Evolutionary conservation across 2,329 filamentous ascomycete species (phyloP).

Genomic region (Sporothrix protearum): DNA sequence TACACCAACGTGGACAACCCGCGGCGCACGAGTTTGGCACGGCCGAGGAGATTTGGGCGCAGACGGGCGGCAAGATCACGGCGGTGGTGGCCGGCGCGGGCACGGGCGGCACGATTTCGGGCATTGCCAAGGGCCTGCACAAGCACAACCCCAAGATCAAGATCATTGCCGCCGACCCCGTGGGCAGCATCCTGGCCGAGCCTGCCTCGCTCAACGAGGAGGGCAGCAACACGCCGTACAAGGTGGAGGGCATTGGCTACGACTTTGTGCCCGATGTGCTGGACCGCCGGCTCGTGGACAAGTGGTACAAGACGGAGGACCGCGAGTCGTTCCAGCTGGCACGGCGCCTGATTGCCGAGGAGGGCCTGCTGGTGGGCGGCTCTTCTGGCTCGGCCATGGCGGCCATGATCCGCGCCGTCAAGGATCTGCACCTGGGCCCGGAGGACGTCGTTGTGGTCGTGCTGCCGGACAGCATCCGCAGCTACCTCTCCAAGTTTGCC

Average conservation of each 20-base stretch:
- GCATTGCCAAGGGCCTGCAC: constrained; percentile 75
- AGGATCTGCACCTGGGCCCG: constrained; percentile 72
- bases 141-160: constrained; percentile 86
- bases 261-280: constrained; percentile 97
- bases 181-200: constrained; percentile 84
- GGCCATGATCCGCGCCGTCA: constrained; percentile 71
- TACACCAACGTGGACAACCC: constrained; percentile 92
- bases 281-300: constrained; percentile 73
- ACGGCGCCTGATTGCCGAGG: constrained; percentile 86
- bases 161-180: constrained; percentile 86
- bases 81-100: constrained; percentile 88
- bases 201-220: constrained; percentile 77
- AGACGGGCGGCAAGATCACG: constrained; percentile 77
- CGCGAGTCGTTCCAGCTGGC: constrained; percentile 85
- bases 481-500: constrained; percentile 96
- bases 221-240: constrained; percentile 79
- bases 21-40: constrained; percentile 91
- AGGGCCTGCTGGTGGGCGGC: constrained; percentile 88
- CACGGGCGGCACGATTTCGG: constrained; percentile 92
- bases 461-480: constrained; percentile 92
- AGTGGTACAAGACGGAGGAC: constrained; percentile 98
- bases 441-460: constrained; percentile 88
- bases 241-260: constrained; percentile 98
- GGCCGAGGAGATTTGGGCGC: constrained; percentile 91
- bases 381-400: constrained; percentile 90